phyloP scores from a whole-genome alignment of 2,329 filamentous ascomycete species.

The Lachnellula arida region DNA sequence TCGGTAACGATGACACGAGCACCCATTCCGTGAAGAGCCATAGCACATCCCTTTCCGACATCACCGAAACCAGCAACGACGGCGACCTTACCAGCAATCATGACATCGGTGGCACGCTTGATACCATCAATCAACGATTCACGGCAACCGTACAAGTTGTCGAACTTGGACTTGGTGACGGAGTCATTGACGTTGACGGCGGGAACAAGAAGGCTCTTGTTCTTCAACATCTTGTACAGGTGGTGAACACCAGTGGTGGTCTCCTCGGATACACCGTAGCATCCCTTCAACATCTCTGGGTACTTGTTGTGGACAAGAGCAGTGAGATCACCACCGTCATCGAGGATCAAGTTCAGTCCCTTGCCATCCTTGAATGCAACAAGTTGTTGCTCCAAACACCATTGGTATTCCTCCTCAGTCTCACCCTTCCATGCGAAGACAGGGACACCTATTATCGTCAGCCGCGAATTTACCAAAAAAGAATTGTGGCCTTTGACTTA shows the following conservation, averaged over 20 bases:
- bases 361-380: conserved; percentile 93
- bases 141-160: conserved; percentile 99
- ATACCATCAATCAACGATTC: conserved; percentile 98
- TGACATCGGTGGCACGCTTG: conserved; percentile 99
- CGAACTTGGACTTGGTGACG: conserved; percentile 99
- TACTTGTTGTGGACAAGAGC: conserved; percentile 96
- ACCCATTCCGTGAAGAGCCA: conserved; percentile 95
- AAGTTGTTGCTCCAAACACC: conserved; percentile 99
- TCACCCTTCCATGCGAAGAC: conserved; percentile 76
- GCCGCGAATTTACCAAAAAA: conserved; percentile 1
- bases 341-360: conserved; percentile 97
- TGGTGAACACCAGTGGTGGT: conserved; percentile 99
- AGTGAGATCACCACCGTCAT: conserved; percentile 96
- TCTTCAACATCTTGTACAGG: conserved; percentile 97
- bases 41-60: conserved; percentile 97
- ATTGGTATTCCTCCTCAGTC: conserved; percentile 99
- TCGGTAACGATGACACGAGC: conserved; percentile 94
- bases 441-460: conserved; percentile 60
- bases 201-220: conserved; percentile 81
- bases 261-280: conserved; percentile 98
- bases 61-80: conserved; percentile 98
- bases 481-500: conserved; percentile 6
- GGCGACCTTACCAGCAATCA: conserved; percentile 98
- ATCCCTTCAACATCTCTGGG: conserved; percentile 96
- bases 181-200: conserved; percentile 99